Percentiles rank a stretch among this genome's conserved stretches.
phyloP scores from a whole-genome alignment of 169 alveolate species.

The Cryptosporidium ryanae region DNA sequence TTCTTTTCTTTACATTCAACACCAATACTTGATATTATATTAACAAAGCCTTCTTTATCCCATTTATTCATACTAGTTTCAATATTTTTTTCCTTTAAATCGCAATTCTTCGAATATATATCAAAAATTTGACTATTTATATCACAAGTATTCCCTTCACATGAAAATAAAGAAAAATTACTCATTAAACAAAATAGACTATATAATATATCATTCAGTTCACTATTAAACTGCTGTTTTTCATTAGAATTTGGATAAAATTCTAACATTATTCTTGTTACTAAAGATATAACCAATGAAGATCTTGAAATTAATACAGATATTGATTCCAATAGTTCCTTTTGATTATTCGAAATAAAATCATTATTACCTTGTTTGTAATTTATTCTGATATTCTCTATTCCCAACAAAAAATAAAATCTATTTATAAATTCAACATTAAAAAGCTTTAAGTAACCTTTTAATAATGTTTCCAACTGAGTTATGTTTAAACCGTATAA shows the following conservation, averaged over 20 bases:
- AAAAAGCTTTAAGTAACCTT: conserved; percentile 26
- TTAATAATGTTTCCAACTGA: conserved; percentile 16
- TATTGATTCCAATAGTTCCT: conserved; percentile 14
- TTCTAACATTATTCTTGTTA: conserved; percentile 31
- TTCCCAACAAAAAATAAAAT: conserved; percentile 38
- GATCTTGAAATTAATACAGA: conserved; percentile 63
- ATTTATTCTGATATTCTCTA: conserved; percentile 11
- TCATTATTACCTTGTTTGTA: neutral
- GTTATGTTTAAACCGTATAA: conserved; percentile 32
- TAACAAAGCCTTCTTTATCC: neutral
- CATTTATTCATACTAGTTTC: neutral
- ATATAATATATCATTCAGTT: conserved; percentile 10
- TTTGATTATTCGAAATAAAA: neutral
- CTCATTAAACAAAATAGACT: conserved; percentile 49
- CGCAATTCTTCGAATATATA: neutral
- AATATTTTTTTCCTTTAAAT: neutral
- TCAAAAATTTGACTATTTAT: neutral
- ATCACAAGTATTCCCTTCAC: neutral
- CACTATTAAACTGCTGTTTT: neutral
- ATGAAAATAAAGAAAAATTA: conserved; percentile 45
- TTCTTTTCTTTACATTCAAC: neutral
- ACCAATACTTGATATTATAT: conserved; percentile 50
- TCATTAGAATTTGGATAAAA: conserved; percentile 21
- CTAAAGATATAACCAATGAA: conserved; percentile 20
- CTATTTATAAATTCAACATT: conserved; percentile 9